Conservation (phyloP, 768 basidiomycete species). For the Termitomyces sp. region DNA sequence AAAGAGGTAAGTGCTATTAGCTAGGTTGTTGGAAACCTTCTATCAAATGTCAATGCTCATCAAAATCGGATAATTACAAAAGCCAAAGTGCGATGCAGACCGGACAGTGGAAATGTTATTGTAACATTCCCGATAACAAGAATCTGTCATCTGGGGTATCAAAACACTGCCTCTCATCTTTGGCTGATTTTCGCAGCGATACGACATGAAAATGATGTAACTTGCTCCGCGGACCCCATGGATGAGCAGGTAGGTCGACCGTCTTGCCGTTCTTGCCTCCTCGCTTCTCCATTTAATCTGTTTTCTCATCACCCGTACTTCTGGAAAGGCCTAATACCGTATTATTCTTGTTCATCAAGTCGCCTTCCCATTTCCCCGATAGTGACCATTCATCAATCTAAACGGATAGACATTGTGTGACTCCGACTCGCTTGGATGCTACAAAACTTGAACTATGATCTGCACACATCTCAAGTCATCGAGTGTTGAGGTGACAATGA, state of each 20-base stretch:
- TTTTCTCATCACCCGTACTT: neutral
- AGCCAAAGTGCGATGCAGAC: neutral
- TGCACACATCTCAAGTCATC: neutral
- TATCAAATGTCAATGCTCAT: neutral
- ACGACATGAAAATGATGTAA: no score
- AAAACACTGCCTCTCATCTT: neutral
- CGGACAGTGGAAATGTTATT: neutral
- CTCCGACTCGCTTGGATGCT: neutral
- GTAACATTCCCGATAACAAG: neutral
- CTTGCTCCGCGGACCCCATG: neutral
- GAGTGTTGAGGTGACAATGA: neutral
- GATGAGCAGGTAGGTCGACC: no score
- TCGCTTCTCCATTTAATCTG: neutral
- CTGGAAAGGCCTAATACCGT: neutral
- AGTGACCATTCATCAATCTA: neutral
- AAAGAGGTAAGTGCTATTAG: no score
- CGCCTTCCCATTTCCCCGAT: neutral
- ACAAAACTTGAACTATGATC: neutral
- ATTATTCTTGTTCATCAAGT: neutral
- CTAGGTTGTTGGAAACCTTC: neutral
- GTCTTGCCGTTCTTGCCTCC: neutral
- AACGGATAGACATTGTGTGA: neutral
- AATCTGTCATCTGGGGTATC: neutral
- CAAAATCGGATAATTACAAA: neutral
- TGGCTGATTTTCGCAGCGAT: neutral